Conservation (phyloP, 2,329 filamentous ascomycete species). For the Fusarium domesticum region DNA sequence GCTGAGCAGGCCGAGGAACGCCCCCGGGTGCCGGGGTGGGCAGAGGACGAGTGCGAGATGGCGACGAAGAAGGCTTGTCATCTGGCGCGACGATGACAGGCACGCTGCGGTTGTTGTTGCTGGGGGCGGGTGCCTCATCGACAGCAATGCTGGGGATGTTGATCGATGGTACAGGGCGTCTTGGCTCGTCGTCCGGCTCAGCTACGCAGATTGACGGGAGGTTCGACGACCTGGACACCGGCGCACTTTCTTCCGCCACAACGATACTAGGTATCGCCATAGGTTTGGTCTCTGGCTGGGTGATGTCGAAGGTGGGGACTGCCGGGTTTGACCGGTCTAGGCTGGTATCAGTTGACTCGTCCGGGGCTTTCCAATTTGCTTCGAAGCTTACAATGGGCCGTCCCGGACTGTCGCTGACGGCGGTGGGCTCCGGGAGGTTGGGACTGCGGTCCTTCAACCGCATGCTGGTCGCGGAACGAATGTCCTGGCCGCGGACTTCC, state of each 20-base stretch:
- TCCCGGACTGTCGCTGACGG: slow-evolving; percentile 85
- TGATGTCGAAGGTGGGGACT: slow-evolving; percentile 26
- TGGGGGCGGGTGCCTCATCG: slow-evolving; percentile 29
- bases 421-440: slow-evolving; percentile 82
- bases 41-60: slow-evolving; percentile 34
- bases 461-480: slow-evolving; percentile 87
- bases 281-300: slow-evolving; percentile 32
- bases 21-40: slow-evolving; percentile 44
- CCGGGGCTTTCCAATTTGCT: slow-evolving; percentile 72
- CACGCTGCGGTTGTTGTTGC: slow-evolving; percentile 32
- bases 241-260: slow-evolving; percentile 48
- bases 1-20: slow-evolving; percentile 37
- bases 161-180: slow-evolving; percentile 35
- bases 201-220: slow-evolving; percentile 39
- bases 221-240: slow-evolving; percentile 30
- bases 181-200: slow-evolving; percentile 23
- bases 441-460: slow-evolving; percentile 79
- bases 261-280: slow-evolving; percentile 53
- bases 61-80: slow-evolving; percentile 28
- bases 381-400: slow-evolving; percentile 98
- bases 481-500: slow-evolving; percentile 83
- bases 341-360: slow-evolving; percentile 67
- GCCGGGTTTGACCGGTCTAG: slow-evolving; percentile 39
- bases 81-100: slow-evolving; percentile 49
- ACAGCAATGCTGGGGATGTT: slow-evolving; percentile 52